phyloP scores from a whole-genome alignment of 2,329 filamentous ascomycete genomes.

The Phaeoacremonium minimum region DNA sequence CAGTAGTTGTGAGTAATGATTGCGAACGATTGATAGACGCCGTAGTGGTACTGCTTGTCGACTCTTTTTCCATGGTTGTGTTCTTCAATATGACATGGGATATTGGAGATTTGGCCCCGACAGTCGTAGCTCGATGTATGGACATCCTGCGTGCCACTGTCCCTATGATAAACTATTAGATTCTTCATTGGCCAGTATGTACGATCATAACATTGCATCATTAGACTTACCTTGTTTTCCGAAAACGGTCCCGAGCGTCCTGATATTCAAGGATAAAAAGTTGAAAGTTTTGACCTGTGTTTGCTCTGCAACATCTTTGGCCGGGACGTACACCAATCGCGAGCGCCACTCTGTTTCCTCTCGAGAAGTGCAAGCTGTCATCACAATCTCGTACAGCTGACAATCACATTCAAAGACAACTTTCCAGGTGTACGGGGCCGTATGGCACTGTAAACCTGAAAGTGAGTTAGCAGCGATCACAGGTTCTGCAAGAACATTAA shows the following conservation, averaged over 20 bases:
- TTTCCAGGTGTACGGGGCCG: slow-evolving; percentile 88
- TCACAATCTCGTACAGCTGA: slow-evolving; percentile 76
- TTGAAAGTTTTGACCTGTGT: slow-evolving; percentile 49
- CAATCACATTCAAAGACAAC: slow-evolving; percentile 74
- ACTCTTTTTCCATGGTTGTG: slow-evolving; percentile 64
- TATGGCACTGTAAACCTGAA: slow-evolving; percentile 79
- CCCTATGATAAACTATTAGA: slow-evolving; percentile 29
- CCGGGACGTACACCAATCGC: slow-evolving; percentile 52
- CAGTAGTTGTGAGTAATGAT: slow-evolving; percentile 67
- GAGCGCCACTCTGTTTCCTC: slow-evolving; percentile 80
- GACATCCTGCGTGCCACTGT: slow-evolving; percentile 66
- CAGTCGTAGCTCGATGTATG: slow-evolving; percentile 72
- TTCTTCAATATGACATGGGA: slow-evolving; percentile 84
- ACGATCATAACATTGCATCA: background rate
- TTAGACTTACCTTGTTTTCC: slow-evolving; percentile 57
- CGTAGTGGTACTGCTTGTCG: slow-evolving; percentile 35
- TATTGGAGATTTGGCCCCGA: slow-evolving; percentile 62
- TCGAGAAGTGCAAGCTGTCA: slow-evolving; percentile 77
- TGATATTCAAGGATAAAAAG: slow-evolving; percentile 66
- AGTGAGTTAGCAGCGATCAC: background rate
- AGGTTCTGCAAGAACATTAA: slow-evolving; percentile 7
- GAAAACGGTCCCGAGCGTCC: slow-evolving; percentile 70
- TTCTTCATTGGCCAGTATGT: background rate
- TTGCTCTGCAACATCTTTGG: slow-evolving; percentile 42
- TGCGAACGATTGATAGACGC: slow-evolving; percentile 70